Evolutionary conservation across 2,329 filamentous ascomycete species (phyloP).

Genomic region (Cladosporium sp.): DNA sequence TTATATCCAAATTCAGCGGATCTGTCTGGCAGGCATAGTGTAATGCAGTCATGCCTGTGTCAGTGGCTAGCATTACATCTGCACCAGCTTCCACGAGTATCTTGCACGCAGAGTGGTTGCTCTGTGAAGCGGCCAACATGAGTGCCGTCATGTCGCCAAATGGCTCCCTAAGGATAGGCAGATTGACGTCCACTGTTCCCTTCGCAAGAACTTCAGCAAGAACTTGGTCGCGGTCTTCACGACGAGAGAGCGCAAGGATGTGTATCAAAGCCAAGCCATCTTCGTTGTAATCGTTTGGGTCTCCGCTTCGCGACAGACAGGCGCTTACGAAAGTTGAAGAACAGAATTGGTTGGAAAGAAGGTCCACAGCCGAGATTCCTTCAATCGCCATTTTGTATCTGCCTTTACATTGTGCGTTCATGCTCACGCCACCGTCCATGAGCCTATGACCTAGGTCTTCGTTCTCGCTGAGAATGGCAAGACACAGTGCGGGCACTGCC

Average conservation of each 20-base stretch:
- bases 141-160: not conserved
- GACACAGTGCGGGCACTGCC: not conserved
- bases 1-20: not conserved
- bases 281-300: not conserved
- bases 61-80: not conserved
- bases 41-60: not conserved
- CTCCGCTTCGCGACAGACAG: not conserved
- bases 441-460: not conserved
- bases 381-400: not conserved
- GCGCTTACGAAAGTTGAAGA: not conserved
- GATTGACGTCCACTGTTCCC: not conserved
- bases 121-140: not conserved
- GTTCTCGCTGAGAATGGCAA: not conserved
- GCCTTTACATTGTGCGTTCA: not conserved
- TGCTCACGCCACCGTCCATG: not conserved
- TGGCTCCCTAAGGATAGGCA: not conserved
- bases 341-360: not conserved
- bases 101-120: not conserved
- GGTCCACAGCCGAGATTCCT: not conserved
- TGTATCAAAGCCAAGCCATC: not conserved
- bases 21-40: not conserved
- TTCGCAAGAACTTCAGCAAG: not conserved
- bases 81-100: not conserved
- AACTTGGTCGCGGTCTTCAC: not conserved
- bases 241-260: not conserved